These are phyloP conservation scores for Diplodia corticola DNA, from an alignment of 2,329 filamentous ascomycete genomes.

Conservation along the genomic window DNA sequence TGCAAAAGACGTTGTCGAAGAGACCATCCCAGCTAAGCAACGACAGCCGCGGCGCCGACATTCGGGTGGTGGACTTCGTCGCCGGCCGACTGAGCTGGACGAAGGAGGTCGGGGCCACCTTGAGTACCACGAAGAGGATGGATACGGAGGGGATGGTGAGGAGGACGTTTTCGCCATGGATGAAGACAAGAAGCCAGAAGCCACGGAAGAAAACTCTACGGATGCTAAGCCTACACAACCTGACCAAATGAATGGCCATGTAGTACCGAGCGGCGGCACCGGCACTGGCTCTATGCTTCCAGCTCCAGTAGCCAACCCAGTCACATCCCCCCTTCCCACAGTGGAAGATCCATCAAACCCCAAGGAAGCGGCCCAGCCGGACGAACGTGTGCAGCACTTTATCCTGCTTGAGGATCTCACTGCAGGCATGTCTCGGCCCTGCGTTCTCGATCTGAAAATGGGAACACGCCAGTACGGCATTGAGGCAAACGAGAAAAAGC, in stretches of 20 bases:
- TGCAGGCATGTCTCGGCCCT: constrained; percentile 92
- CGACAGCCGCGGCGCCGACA: constrained; percentile 64
- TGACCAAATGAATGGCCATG: constrained; percentile 9
- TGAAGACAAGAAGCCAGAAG: constrained; percentile 39
- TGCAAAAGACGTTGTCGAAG: constrained; percentile 26
- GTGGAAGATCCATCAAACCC: constrained; percentile 41
- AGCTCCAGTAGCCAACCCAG: constrained; percentile 29
- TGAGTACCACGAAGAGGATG: constrained; percentile 90
- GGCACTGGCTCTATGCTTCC: constrained; percentile 37
- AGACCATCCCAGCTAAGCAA: constrained; percentile 29
- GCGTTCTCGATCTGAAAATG: constrained; percentile 98
- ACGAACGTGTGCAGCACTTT: constrained; percentile 81
- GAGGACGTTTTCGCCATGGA: constrained; percentile 72
- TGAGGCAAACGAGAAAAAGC: constrained; percentile 88
- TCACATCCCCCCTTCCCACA: constrained; percentile 24
- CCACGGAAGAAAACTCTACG: constrained; percentile 10
- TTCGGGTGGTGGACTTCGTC: constrained; percentile 80
- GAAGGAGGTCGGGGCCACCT: constrained; percentile 67
- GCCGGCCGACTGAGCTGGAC: constrained; percentile 68
- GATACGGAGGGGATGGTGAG: constrained; percentile 76
- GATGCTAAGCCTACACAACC: background rate
- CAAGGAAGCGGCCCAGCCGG: constrained; percentile 49
- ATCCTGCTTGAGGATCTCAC: constrained; percentile 92
- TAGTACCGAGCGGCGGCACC: background rate
- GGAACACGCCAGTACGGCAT: constrained; percentile 95